Evolutionary conservation across 768 basidiomycete species (phyloP), one percentile per base, ranked within the genome.

Genomic region (Lyophyllum decastes): DNA sequence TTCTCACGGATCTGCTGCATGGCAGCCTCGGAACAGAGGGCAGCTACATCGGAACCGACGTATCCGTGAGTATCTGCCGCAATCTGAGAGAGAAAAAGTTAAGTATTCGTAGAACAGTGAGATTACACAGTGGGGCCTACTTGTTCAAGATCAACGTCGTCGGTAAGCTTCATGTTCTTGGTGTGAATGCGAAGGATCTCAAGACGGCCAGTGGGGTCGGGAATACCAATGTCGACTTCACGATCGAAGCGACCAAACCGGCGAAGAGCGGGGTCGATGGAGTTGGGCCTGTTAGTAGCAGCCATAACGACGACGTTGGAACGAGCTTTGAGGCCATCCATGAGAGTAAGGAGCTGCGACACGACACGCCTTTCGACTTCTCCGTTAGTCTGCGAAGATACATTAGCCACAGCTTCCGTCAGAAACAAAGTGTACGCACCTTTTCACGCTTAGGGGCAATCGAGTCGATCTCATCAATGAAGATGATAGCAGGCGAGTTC

Each of bases 1-100:
- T 99, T 99, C 78, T 99, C 97, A 72, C 97, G 92, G 62, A 99
- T 99, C 73, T 99, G 97, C 79, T 99, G 97, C 97, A 99, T 99
- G 46, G 97, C 97, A 54, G 97, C 97, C 72, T 99, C 97, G 2
- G 97, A 98, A 73, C 97, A 99, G 50, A 99, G 83, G 11, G 97
- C 92, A 24, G 97, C 97, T 57, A 99, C 72, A 81, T 99, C 97
- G 35, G 97, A 97, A 72, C 97, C 97, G 65, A 99, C 97, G 68
- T 98, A 98, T 74, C 97, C 97, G 72, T 99, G 97, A 6, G 97
- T 99, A 72, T 99, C 97, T 51, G 95, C 95, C 50, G 97, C 97
- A 64, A 99, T 98, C 90, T 96, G 72, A 2, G 45, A 43, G 52
- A 26, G 34, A 14, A 40, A 25, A n/a, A 19, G 55, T 22, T 67